Evolutionary conservation across 225 moss, liverwort and hornwort genomes (phyloP), one percentile per base, ranked within the genome.

Genomic region (Sphagnum contortum): DNA sequence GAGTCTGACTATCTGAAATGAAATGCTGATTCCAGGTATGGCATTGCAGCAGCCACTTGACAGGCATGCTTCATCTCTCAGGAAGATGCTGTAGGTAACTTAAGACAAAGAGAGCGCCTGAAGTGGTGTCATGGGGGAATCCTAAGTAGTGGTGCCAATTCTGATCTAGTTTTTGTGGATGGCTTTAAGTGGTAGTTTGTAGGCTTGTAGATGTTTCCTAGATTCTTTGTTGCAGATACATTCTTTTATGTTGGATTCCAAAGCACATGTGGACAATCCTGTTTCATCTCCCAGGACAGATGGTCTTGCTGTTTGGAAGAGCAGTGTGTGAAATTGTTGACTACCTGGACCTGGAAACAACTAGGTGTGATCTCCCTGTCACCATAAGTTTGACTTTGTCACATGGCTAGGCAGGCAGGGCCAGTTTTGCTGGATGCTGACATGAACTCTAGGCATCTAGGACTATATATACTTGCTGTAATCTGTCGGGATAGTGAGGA

Each of bases 1-100:
- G 52, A 52, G 56, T 63, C 66, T 72, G 74, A 77, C 77, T 70
- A 72, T 63, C 61, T 60, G 54, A 51, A 67, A 70, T 64, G 63
- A 73, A 71, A 59, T 52, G 70, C 75, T 67, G 75, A 45, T 61
- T 2, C 61, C 0, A 5, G 61, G 76, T 69, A 79, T 69, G 70
- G 80, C 80, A 75, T 77, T 72, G 77, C 7, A 79, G 75, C 83
- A 80, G 80, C 80, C 83, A 80, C 80, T 29, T 55, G 74, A 64
- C 66, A 70, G 56, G 59, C 76, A 65, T 83, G 74, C 65, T 68
- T 75, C 74, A 62, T 70, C 70, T 72, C 70, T 72, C 74, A 70
- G 76, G 74, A 72, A 63, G 68, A 72, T 66, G 60, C 67, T 62
- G 75, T 80, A 77, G 70, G 62, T 66, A 70, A 80, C 8, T 72